These are phyloP conservation scores for Mycosphaerella arachidis DNA, from an alignment of 2,329 filamentous ascomycete genomes.

Conservation along the genomic window DNA sequence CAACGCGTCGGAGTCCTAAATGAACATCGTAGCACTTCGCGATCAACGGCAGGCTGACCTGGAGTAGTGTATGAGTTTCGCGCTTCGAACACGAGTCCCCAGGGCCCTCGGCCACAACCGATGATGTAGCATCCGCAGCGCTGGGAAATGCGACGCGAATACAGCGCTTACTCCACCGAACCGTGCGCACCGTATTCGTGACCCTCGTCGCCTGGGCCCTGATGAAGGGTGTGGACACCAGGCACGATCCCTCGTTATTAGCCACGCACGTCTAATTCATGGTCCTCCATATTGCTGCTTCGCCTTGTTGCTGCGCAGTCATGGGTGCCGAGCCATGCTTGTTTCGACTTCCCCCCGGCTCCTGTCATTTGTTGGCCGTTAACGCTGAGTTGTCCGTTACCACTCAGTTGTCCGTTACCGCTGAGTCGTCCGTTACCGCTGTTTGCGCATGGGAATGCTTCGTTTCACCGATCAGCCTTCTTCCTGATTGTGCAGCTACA, in stretches of 20 bases:
- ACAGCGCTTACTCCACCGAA: not conserved
- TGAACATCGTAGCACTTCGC: not conserved
- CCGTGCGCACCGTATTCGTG: not conserved
- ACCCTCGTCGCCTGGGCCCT: not conserved
- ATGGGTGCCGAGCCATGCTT: not conserved
- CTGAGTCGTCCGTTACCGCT: constrained; percentile 9
- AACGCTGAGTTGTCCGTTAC: constrained; percentile 12
- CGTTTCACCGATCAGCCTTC: constrained; percentile 17
- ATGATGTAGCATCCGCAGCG: not conserved
- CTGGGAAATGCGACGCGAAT: not conserved
- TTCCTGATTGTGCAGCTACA: constrained; percentile 17
- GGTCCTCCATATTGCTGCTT: not conserved
- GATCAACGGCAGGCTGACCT: constrained; percentile 6
- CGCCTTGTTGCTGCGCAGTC: not conserved
- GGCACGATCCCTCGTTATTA: not conserved
- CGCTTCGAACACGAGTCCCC: not conserved
- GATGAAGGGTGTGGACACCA: not conserved
- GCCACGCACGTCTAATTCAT: not conserved
- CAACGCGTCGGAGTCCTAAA: not conserved
- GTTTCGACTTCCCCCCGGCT: not conserved
- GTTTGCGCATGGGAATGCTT: not conserved
- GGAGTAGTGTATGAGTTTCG: not conserved
- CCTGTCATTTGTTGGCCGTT: constrained; percentile 5
- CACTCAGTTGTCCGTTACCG: constrained; percentile 6
- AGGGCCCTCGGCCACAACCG: not conserved